phyloP scores from a whole-genome alignment of 805 yeast genomes.

The Grigorovia yakushimaensis region DNA sequence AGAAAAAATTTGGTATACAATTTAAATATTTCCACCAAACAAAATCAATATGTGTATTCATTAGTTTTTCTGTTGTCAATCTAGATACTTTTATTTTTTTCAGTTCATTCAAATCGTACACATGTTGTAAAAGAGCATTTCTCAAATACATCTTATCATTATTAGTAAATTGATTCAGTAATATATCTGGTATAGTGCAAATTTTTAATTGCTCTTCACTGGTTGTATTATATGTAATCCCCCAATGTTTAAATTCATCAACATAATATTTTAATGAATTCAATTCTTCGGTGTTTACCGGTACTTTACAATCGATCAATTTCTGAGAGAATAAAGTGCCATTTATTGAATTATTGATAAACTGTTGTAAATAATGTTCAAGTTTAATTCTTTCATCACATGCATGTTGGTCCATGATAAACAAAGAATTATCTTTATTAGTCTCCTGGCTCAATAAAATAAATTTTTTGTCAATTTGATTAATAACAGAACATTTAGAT shows the following conservation, averaged over 20 bases:
- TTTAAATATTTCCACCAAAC: constrained; percentile 33
- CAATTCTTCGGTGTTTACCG: constrained; percentile 25
- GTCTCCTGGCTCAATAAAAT: constrained; percentile 35
- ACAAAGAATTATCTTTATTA: constrained; percentile 16
- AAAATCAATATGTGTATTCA: background rate
- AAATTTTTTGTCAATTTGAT: constrained; percentile 58
- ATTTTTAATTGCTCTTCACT: background rate
- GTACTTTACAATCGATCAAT: constrained; percentile 8
- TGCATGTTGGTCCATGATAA: constrained; percentile 74
- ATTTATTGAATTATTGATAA: constrained; percentile 25
- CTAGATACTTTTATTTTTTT: constrained; percentile 13
- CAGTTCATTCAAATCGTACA: constrained; percentile 33
- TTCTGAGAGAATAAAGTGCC: constrained; percentile 8
- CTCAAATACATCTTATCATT: constrained; percentile 27
- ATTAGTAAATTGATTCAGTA: constrained; percentile 27
- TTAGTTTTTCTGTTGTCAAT: background rate
- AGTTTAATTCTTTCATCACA: constrained; percentile 65
- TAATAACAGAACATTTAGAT: constrained; percentile 30
- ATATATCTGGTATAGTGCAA: constrained; percentile 36
- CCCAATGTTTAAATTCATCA: constrained; percentile 35
- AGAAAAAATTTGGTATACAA: constrained; percentile 41
- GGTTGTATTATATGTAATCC: constrained; percentile 25
- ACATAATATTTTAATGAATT: constrained; percentile 25
- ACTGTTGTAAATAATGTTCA: constrained; percentile 39
- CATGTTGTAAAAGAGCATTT: constrained; percentile 35